Evolutionary conservation across 2,329 filamentous ascomycete genomes (phyloP), one percentile per base, ranked within the genome.

Genomic region (Phaeomoniella chlamydospora): DNA sequence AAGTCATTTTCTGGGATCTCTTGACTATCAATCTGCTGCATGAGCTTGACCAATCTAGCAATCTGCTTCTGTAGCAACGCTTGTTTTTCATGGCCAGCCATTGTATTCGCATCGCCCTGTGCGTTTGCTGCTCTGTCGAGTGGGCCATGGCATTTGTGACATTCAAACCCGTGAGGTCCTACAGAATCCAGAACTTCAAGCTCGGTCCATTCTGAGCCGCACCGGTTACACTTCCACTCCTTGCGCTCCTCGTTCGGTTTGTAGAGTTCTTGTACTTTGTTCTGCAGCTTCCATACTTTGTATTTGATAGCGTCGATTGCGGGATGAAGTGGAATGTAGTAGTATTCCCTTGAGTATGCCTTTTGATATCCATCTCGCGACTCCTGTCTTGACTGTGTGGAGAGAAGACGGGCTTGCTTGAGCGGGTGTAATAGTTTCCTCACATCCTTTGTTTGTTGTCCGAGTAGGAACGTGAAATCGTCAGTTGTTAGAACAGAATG

Each of bases 221-320:
- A 98, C 38, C 75, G 72, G 18, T 70, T 65, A 58, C 90, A 98
- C 40, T 80, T 78, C 50, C 87, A 92, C 53, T 96, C 90, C 56
- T 94, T 94, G 55, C 85, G 81, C 57, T 96, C 88, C 38, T 74
- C 73, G 6, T 79, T 80, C 0, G 84, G 79, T 13, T 83, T 77
- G 12, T 83, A 82, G 39, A 84, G 78, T 12, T 79, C 77, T 58
- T 94, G 87, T 40, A 96, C 85, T 37, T 80, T 77, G 54, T 88
- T 87, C 46, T 87, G 86, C 47, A 96, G 75, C 38, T 79, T 80
- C 53, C 88, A 87, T 35, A 94, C 77, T 43, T 84, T 80, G 72
- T 82, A 98, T 58, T 98, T 98, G 61, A 94, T 92, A 34, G 84
- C 85, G 59, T 98, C 90, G 51, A 98, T 85, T 22, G 88, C 85